Conservation (phyloP, 192 early-diverging fungal species). For the Backusella luteola region DNA sequence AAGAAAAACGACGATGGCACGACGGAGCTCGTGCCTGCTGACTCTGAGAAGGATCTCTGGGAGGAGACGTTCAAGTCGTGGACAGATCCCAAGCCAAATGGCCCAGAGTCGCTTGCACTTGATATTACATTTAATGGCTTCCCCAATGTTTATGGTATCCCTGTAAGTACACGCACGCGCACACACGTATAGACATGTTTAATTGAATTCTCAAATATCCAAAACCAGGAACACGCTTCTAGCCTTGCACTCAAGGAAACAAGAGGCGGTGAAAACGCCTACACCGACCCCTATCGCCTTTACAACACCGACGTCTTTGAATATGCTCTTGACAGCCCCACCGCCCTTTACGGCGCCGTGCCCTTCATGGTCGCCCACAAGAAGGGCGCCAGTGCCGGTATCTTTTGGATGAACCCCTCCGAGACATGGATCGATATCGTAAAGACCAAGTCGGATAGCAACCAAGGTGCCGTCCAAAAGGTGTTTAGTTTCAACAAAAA, state of each 20-base stretch:
- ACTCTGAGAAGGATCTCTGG: constrained; percentile 62
- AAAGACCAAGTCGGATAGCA: constrained; percentile 45
- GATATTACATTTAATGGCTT: constrained; percentile 89
- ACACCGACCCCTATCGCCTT: constrained; percentile 91
- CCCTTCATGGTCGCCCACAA: constrained; percentile 94
- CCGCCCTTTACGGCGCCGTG: constrained; percentile 93
- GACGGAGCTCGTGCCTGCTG: constrained; percentile 39
- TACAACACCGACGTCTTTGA: constrained; percentile 99
- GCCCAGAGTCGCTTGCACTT: constrained; percentile 90
- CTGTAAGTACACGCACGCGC: constrained; percentile 32
- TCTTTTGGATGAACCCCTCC: constrained; percentile 92
- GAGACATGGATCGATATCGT: constrained; percentile 99
- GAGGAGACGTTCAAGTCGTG: constrained; percentile 87
- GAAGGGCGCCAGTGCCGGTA: constrained; percentile 67
- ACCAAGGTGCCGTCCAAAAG: constrained; percentile 21
- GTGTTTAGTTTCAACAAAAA: constrained; percentile 32
- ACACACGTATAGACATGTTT: background rate
- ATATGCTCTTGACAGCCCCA: constrained; percentile 93
- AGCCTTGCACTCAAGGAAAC: constrained; percentile 89
- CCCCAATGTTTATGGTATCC: constrained; percentile 92
- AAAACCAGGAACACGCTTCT: constrained; percentile 73
- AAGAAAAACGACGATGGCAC: constrained; percentile 34
- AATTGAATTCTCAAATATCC: background rate
- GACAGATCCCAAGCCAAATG: constrained; percentile 92
- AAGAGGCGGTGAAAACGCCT: constrained; percentile 65